phyloP scores from a whole-genome alignment of 1,139 yeast species.

The Casaregolazyma lundiana region DNA sequence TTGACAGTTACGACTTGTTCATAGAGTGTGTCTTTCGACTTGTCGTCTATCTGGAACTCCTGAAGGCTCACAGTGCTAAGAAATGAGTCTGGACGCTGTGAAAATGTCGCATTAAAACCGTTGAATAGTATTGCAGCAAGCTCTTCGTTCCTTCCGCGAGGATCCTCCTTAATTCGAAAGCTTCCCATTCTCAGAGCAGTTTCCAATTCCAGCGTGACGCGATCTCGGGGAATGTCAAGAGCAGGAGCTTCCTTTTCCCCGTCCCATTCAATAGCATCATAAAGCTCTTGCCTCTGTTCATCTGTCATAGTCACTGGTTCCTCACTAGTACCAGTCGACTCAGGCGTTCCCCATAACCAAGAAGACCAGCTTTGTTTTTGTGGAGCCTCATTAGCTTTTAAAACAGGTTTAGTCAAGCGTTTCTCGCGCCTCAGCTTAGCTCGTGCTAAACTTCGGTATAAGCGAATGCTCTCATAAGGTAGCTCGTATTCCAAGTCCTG shows the following conservation, averaged over 20 bases:
- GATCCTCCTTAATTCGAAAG: conserved; percentile 48
- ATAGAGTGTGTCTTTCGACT: conserved; percentile 66
- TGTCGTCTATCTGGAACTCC: conserved; percentile 84
- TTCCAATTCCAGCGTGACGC: conserved; percentile 60
- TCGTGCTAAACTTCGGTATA: conserved; percentile 79
- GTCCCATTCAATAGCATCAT: conserved; percentile 90
- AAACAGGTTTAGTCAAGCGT: conserved; percentile 17
- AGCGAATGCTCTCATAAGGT: conserved; percentile 72
- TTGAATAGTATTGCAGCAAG: conserved; percentile 79
- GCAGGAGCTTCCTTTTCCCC: conserved; percentile 54
- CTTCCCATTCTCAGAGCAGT: conserved; percentile 77
- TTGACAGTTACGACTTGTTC: conserved; percentile 88
- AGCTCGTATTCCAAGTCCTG: conserved; percentile 55
- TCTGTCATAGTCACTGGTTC: conserved; percentile 38
- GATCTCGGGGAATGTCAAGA: conserved; percentile 67
- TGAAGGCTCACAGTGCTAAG: conserved; percentile 67
- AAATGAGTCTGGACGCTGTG: conserved; percentile 77
- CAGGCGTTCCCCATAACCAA: conserved; percentile 37
- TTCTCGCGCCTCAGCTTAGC: conserved; percentile 58
- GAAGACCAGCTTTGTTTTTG: conserved; percentile 28
- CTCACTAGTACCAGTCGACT: conserved; percentile 17
- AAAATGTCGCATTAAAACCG: conserved; percentile 70
- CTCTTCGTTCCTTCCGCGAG: conserved; percentile 34
- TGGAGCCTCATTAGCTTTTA: conserved; percentile 17
- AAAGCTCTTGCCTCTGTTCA: conserved; percentile 59